Base-by-base conservation (phyloP, 208 protist genomes). In the Leishmania tarentolae region DNA sequence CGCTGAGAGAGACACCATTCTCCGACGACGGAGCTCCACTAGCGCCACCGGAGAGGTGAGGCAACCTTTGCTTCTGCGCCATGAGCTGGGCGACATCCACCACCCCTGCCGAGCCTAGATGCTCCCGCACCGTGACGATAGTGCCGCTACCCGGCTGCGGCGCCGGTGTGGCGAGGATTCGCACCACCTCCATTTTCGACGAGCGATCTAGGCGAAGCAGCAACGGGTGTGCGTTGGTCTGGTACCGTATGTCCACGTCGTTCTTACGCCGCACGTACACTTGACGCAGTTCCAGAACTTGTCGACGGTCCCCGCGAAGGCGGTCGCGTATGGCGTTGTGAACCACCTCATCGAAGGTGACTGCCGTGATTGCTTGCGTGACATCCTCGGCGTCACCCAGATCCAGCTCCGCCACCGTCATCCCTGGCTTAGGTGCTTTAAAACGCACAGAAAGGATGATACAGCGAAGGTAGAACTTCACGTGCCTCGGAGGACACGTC, bases 321-420 rank as follows among this genome's bases (percentile, higher is more conserved):
- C 85, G 89, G 53, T 94, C 88, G n/a, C 85, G 79, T 35, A 95
- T 86, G 61, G 86, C 91, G 37, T 92, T 91, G 66, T 92, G 87
- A 65, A 97, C 91, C 19, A 79, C 80, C 44, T 79, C 87, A 78
- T 97, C 92, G 75, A 97, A 97, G 4, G 88, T 91, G n/a, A 97
- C 87, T 8, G 88, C 88, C 0, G 91, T 95, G 73, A 97, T 96
- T n/a, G 88, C 90, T 81, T 93, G 56, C 46, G 81, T 76, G 17
- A 91, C 79, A 68, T 89, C 83, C 21, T 86, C 87, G n/a, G 79
- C 81, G 70, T 97, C 94, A 63, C 90, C 90, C n/a, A 97, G 85
- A 78, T 97, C 94, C 57, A 96, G 73, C 79, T 94, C 89, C 28
- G 88, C 90, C 28, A 97, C 86, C 17, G 83, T 86, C 35, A 95